Percentiles rank a stretch among this genome's conserved stretches.
These are phyloP conservation scores for Artemisia tridentata DNA, from an alignment of 129 eudicot species.

Conservation along the genomic window DNA sequence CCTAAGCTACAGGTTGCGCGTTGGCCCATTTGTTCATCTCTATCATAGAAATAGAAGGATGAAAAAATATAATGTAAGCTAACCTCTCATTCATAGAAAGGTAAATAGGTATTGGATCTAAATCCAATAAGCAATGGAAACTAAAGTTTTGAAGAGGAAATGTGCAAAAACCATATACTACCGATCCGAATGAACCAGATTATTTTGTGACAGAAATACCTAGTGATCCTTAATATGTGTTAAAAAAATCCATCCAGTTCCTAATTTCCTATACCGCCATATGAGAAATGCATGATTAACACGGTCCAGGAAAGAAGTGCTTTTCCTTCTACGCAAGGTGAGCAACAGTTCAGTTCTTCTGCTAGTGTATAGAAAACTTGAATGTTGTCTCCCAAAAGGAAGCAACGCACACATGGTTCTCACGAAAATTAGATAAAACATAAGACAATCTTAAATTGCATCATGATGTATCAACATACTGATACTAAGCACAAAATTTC, in stretches of 20 bases:
- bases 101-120: background rate
- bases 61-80: background rate
- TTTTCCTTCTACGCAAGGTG: background rate
- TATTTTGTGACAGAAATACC: background rate
- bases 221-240: background rate
- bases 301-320: background rate
- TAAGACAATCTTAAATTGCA: background rate
- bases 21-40: background rate
- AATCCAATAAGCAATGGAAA: background rate
- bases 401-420: background rate
- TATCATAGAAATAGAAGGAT: background rate
- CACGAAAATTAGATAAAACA: background rate
- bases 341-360: constrained; percentile 1
- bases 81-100: background rate
- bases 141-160: background rate
- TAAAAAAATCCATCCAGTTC: background rate
- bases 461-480: background rate
- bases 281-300: background rate
- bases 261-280: background rate
- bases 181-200: background rate
- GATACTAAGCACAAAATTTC: background rate
- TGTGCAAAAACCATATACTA: background rate
- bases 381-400: background rate
- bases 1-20: too few relatives aligned
- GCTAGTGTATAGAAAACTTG: background rate